Percentiles rank a stretch among this genome's conserved stretches.
phyloP scores from a whole-genome alignment of 2,329 filamentous ascomycete genomes.

The Aspergillus transmontanensis region DNA sequence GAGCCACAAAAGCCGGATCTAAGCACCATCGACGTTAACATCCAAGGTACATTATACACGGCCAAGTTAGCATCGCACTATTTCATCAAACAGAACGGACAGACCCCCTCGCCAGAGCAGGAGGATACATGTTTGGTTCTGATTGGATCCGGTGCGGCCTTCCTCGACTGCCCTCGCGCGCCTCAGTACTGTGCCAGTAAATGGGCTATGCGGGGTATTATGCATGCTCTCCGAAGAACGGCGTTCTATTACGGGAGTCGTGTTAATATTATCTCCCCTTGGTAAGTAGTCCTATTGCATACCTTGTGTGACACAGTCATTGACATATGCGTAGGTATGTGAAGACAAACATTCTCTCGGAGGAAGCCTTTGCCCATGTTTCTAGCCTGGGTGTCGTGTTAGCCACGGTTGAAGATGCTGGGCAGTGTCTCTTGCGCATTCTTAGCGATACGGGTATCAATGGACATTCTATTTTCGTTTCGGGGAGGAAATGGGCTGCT shows the following conservation, averaged over 20 bases:
- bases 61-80: constrained; percentile 49
- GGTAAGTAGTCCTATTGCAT: constrained; percentile 2
- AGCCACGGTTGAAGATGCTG: constrained; percentile 5
- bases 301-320: fast-evolving
- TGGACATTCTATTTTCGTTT: constrained; percentile 38
- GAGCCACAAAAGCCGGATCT: constrained; percentile 33
- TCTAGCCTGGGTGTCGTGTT: neutral
- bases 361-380: constrained; percentile 2
- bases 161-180: constrained; percentile 34
- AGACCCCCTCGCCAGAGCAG: constrained; percentile 20
- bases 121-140: constrained; percentile 36
- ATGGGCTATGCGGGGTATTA: constrained; percentile 42
- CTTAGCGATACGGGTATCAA: constrained; percentile 30
- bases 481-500: constrained; percentile 33
- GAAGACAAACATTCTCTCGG: constrained; percentile 1
- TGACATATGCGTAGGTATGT: constrained; percentile 20
- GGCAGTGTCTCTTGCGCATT: constrained; percentile 12
- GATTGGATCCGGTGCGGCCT: constrained; percentile 39
- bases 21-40: constrained; percentile 43
- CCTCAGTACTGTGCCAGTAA: constrained; percentile 42
- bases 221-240: constrained; percentile 38
- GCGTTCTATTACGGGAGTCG: constrained; percentile 36
- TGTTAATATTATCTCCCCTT: constrained; percentile 42
- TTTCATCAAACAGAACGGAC: constrained; percentile 36
- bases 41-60: constrained; percentile 49